Percentiles rank a stretch among this genome's conserved stretches.
These are phyloP conservation scores for Scheffersomyces parashehatae DNA, from an alignment of 1,139 yeast genomes.

Conservation along the genomic window DNA sequence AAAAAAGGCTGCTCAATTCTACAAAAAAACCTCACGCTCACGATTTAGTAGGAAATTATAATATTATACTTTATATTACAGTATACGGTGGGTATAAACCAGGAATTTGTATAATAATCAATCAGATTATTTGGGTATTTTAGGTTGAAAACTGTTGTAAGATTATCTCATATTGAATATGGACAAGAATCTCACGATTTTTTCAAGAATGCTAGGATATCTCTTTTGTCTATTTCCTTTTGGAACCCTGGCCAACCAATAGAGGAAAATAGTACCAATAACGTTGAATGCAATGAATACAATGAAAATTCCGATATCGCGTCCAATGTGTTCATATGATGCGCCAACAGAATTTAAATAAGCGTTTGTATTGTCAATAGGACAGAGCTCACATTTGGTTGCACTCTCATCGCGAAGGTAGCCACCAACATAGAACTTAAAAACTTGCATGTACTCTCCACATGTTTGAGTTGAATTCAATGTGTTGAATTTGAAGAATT, in stretches of 20 bases:
- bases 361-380: conserved; percentile 32
- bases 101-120: no score
- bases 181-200: background rate
- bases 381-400: conserved; percentile 50
- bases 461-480: conserved; percentile 51
- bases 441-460: conserved; percentile 38
- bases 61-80: no score
- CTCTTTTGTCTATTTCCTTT: conserved; percentile 21
- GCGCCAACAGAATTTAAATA: conserved; percentile 5
- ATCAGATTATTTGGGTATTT: no score
- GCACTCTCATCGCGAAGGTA: conserved; percentile 41
- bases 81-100: no score
- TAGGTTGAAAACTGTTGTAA: no score
- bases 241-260: conserved; percentile 83
- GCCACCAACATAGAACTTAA: conserved; percentile 35
- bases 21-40: no score
- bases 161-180: background rate
- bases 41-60: no score
- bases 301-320: conserved; percentile 9
- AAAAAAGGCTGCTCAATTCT: no score
- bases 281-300: conserved; percentile 53
- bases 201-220: conserved; percentile 1
- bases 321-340: conserved; percentile 5
- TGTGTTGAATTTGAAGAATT: conserved; percentile 54
- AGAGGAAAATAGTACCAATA: conserved; percentile 51